Percentiles rank a stretch among this genome's conserved stretches.
These are phyloP conservation scores for Echium plantagineum DNA, from an alignment of 257 asterid species.

Conservation along the genomic window DNA sequence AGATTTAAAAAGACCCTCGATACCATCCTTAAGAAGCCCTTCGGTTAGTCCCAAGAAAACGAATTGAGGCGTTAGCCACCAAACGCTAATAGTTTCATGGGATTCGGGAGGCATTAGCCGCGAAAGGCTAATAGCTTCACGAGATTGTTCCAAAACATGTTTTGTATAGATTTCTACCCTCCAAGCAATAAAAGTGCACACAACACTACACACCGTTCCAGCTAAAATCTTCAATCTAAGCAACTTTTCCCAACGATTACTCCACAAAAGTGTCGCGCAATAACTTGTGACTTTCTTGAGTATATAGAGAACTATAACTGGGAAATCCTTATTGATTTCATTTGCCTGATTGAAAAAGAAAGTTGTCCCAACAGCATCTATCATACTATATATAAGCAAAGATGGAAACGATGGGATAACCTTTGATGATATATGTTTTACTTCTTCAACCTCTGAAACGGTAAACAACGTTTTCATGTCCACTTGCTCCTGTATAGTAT, in stretches of 20 bases:
- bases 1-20: not conserved
- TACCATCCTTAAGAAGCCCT: not conserved
- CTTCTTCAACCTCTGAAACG: not conserved
- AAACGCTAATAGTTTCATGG: not conserved
- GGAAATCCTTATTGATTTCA: not conserved
- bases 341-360: not conserved
- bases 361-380: not conserved
- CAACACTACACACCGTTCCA: not conserved
- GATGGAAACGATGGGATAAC: not conserved
- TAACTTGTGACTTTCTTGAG: not conserved
- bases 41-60: not conserved
- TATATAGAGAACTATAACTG: not conserved
- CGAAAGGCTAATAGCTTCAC: no score
- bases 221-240: not conserved
- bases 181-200: not conserved
- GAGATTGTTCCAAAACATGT: not conserved
- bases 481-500: not conserved
- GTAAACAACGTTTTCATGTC: not conserved
- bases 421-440: not conserved
- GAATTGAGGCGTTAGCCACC: not conserved
- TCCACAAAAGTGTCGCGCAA: not conserved
- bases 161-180: not conserved
- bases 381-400: not conserved
- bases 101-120: no score
- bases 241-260: not conserved